These are phyloP conservation scores for Serendipita sp. DNA, from an alignment of 768 basidiomycete species.

Conservation along the genomic window DNA sequence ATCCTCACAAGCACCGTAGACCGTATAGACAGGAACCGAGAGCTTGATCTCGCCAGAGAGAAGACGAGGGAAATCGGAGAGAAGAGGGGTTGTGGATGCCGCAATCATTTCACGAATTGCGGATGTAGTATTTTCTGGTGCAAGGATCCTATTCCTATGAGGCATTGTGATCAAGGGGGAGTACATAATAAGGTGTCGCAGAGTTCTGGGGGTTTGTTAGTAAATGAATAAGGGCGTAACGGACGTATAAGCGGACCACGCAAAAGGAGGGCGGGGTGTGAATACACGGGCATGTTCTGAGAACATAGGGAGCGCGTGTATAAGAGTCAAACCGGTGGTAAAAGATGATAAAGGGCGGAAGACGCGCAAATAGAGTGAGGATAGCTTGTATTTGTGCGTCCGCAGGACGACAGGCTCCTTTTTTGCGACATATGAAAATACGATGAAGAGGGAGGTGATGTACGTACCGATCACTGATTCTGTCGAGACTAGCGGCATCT, in stretches of 20 bases:
- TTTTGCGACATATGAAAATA: not conserved
- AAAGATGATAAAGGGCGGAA: not conserved
- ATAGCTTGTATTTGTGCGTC: too few species aligned
- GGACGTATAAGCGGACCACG: not conserved
- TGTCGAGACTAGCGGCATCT: slow-evolving; percentile 66
- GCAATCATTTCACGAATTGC: slow-evolving; percentile 51
- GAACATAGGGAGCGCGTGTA: not conserved
- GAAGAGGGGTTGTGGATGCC: slow-evolving; percentile 41
- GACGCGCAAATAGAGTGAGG: not conserved
- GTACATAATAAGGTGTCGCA: slow-evolving; percentile 91
- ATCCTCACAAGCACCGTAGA: slow-evolving; percentile 97
- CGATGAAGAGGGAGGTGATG: not conserved
- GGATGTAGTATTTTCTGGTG: slow-evolving; percentile 49
- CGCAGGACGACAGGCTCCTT: not conserved
- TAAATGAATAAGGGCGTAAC: not conserved
- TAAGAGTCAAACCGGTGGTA: not conserved
- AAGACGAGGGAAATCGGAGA: slow-evolving; percentile 88
- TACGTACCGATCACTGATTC: slow-evolving; percentile 71
- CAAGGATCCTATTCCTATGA: slow-evolving; percentile 62
- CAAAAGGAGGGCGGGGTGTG: not conserved
- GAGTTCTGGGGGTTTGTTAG: slow-evolving; percentile 31
- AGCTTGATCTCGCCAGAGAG: slow-evolving; percentile 83
- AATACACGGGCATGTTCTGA: not conserved
- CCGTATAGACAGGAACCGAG: slow-evolving; percentile 83
- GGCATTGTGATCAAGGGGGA: slow-evolving; percentile 80